Percentiles rank a stretch among this genome's conserved stretches.
phyloP scores from a whole-genome alignment of 805 yeast genomes.

The Maudiozyma turicensis region DNA sequence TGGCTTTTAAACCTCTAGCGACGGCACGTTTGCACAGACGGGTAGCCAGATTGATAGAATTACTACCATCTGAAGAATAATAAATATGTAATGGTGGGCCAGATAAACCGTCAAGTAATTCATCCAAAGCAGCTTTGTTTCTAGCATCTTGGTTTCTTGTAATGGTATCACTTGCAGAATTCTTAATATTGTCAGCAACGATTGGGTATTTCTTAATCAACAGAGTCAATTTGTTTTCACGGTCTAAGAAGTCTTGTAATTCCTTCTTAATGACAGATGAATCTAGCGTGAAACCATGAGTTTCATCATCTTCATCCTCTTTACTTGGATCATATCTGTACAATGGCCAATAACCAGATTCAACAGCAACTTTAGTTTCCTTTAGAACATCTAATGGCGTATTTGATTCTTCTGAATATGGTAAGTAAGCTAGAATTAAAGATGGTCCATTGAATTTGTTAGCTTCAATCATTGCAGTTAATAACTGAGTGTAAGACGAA shows the following conservation, averaged over 20 bases:
- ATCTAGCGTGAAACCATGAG: slow-evolving; percentile 66
- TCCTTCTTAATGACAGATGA: slow-evolving; percentile 73
- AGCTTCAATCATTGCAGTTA: slow-evolving; percentile 87
- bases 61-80: slow-evolving; percentile 89
- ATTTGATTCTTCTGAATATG: slow-evolving; percentile 55
- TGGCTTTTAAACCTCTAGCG: slow-evolving; percentile 55
- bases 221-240: slow-evolving; percentile 80
- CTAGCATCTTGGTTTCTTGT: slow-evolving; percentile 49
- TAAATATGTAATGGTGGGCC: slow-evolving; percentile 88
- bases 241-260: slow-evolving; percentile 69
- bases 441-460: slow-evolving; percentile 84
- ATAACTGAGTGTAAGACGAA: slow-evolving; percentile 84
- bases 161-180: slow-evolving; percentile 51
- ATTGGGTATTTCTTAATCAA: slow-evolving; percentile 63
- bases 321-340: slow-evolving; percentile 69
- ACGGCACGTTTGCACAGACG: slow-evolving; percentile 69
- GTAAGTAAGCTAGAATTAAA: slow-evolving; percentile 80
- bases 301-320: slow-evolving; percentile 36
- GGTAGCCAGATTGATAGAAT: slow-evolving; percentile 73
- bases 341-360: slow-evolving; percentile 93
- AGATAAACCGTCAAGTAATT: slow-evolving; percentile 72
- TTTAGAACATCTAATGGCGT: slow-evolving; percentile 65
- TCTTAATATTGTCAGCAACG: slow-evolving; percentile 62
- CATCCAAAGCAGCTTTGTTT: slow-evolving; percentile 69
- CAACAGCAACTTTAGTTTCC: slow-evolving; percentile 84